phyloP scores from a whole-genome alignment of 139 green algal species.

The Chlorella sp. region DNA sequence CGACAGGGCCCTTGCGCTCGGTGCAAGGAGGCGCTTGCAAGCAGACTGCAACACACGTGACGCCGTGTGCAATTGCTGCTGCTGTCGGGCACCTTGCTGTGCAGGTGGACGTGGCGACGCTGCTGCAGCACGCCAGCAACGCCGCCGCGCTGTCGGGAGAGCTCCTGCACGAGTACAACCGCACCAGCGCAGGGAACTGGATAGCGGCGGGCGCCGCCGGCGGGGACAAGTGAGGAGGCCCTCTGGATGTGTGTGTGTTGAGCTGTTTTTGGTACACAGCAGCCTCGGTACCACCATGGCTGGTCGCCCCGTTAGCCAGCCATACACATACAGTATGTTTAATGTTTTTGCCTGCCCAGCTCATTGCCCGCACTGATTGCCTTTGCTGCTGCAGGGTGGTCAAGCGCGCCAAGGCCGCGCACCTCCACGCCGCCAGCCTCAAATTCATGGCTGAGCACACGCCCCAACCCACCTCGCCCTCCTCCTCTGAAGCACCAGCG shows the following conservation, averaged over 20 bases:
- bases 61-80: not conserved
- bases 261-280: not conserved
- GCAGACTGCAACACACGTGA: not conserved
- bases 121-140: conserved; percentile 9
- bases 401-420: conserved; percentile 5
- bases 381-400: conserved; percentile 6
- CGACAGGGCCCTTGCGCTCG: not conserved
- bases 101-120: conserved; percentile 3
- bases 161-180: conserved; percentile 7
- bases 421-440: conserved; percentile 1
- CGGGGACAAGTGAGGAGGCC: not conserved
- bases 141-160: conserved; percentile 7
- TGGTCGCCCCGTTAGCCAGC: not conserved
- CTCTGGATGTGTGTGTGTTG: not conserved
- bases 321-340: no score
- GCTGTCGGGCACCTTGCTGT: not conserved
- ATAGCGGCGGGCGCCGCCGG: not conserved
- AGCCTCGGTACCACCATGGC: not conserved
- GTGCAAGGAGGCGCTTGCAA: not conserved
- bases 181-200: not conserved
- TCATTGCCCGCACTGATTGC: not conserved
- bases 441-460: conserved; percentile 12
- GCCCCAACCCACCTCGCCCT: no score
- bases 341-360: not conserved
- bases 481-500: no score